These are phyloP conservation scores for Collybia mongolica DNA, from an alignment of 768 basidiomycete genomes.

Conservation along the genomic window DNA sequence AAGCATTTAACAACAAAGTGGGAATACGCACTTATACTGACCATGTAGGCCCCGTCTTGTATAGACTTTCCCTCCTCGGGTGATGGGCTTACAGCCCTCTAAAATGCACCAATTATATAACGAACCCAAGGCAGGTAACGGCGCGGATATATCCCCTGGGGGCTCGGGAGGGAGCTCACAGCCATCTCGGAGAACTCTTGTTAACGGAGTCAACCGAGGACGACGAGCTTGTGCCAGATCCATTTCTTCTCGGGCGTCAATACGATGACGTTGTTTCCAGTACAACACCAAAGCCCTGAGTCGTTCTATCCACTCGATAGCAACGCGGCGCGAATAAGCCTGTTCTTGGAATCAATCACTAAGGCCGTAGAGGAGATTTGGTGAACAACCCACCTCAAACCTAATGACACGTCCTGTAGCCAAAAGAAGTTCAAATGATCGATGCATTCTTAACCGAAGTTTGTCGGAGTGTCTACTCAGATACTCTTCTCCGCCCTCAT, in stretches of 20 bases:
- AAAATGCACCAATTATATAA: constrained; percentile 90
- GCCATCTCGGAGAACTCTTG: constrained; percentile 38
- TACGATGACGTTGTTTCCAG: constrained; percentile 76
- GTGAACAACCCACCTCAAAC: constrained; percentile 64
- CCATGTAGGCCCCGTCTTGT: constrained; percentile 68
- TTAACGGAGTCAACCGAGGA: constrained; percentile 59
- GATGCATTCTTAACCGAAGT: constrained; percentile 47
- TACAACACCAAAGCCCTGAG: constrained; percentile 70
- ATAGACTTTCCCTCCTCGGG: constrained; percentile 72
- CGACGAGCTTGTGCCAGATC: constrained; percentile 63
- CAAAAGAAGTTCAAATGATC: constrained; percentile 78
- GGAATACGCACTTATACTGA: constrained; percentile 68
- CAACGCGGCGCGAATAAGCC: constrained; percentile 64
- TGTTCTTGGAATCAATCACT: constrained; percentile 23
- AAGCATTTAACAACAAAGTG: background rate
- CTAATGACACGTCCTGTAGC: constrained; percentile 65
- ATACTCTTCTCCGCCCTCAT: constrained; percentile 63
- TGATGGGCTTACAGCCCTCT: constrained; percentile 73
- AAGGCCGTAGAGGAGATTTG: constrained; percentile 1
- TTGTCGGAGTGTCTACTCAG: constrained; percentile 43
- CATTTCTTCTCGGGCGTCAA: constrained; percentile 81
- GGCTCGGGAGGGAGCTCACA: constrained; percentile 47
- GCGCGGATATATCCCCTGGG: constrained; percentile 49
- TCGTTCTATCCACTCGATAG: constrained; percentile 83
- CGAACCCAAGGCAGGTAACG: constrained; percentile 55